Evolutionary conservation across 1,139 yeast genomes (phyloP), one percentile per base, ranked within the genome.

Genomic region (Taiozyma sp.): DNA sequence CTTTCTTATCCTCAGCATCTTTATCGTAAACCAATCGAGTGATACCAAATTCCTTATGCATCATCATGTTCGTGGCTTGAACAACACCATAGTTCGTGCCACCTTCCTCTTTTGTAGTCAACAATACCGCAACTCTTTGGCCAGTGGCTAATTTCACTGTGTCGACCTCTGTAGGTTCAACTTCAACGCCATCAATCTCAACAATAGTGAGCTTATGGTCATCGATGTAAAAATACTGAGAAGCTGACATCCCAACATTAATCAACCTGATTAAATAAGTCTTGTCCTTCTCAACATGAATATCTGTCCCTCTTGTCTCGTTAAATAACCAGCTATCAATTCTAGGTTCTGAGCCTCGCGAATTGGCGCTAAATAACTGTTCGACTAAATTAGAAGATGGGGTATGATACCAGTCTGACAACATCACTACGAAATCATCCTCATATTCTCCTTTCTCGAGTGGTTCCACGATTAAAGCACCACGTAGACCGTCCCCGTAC

Each of bases 161-260:
- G 48, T 78, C 80, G 32, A 85, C 82, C 12, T 67, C 70, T 49
- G 74, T 70, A 6, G 82, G 83, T 58, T 81, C 76, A n/a, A 84
- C 82, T 49, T 71, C 74, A n/a, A 84, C 73, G 53, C 93, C 91
- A 66, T 87, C 96, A 32, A 86, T 81, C 64, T 84, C 91, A 38
- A 84, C 78, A 24, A 84, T 71, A 7, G 73, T 73, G 47, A 84
- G 66, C n/a, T 68, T 73, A 62, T 82, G 87, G 53, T 74, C 76
- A 59, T 80, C 81, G 58, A 80, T 70, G 62, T 73, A 78, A 53
- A 79, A 62, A 54, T 75, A 78, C 63, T 79, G 83, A 19, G 82
- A 72, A 24, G 78, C 80, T 61, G 80, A 80, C 65, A 77, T 71
- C 36, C 86, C 86, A 56, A 76, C 72, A 57, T 81, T 81, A 54